Conservation (phyloP, 352 stramenopile genomes). For the Pythium plurisporium region DNA sequence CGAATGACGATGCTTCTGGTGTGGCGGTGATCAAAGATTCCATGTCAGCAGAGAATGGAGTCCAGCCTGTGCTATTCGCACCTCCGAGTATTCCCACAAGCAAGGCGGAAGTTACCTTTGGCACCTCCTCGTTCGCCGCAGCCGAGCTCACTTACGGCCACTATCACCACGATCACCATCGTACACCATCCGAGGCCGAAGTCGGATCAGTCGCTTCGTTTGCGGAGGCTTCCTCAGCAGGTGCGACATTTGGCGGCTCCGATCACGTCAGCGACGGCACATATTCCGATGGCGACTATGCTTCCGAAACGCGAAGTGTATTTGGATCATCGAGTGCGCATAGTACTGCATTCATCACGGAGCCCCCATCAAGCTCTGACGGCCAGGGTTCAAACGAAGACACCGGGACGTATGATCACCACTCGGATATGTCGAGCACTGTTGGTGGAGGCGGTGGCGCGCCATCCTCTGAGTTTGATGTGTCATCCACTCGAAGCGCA, state of each 20-base stretch:
- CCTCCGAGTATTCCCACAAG: neutral
- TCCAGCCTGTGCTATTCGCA: neutral
- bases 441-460: conserved; percentile 24
- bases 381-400: conserved; percentile 59
- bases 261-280: conserved; percentile 59
- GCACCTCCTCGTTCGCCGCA: conserved; percentile 22
- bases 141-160: conserved; percentile 23
- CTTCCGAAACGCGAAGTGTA: conserved; percentile 68
- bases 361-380: conserved; percentile 73
- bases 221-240: conserved; percentile 56
- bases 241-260: conserved; percentile 70
- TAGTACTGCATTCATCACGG: conserved; percentile 65
- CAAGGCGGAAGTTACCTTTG: conserved; percentile 22
- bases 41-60: neutral
- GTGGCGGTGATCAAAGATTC: neutral
- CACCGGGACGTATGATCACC: conserved; percentile 13
- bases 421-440: conserved; percentile 25
- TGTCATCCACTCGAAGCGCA: conserved; percentile 20
- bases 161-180: conserved; percentile 27
- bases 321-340: conserved; percentile 67
- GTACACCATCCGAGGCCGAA: conserved; percentile 23
- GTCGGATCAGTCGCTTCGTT: conserved; percentile 56
- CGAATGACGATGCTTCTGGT: neutral
- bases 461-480: conserved; percentile 20
- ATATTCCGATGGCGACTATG: conserved; percentile 50